Conservation (phyloP, 106 monocot genomes). For the Allium cepa region DNA sequence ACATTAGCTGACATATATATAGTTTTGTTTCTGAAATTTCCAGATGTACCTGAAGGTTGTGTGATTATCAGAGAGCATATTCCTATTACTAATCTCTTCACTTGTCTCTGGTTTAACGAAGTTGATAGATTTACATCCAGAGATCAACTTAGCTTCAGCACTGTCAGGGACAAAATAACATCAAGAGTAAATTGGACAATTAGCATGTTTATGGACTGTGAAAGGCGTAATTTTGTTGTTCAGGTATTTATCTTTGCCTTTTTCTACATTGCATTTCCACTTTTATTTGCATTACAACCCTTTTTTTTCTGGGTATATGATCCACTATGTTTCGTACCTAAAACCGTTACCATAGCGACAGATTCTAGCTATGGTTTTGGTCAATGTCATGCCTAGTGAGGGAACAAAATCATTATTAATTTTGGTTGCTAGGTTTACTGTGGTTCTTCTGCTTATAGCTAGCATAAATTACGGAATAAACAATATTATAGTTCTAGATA, state of each 20-base stretch:
- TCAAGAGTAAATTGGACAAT: conserved; percentile 61
- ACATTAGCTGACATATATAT: neutral
- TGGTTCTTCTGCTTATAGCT: neutral
- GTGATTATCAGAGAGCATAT: conserved; percentile 83
- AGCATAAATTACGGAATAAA: too few species aligned
- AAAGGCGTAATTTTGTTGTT: conserved; percentile 80
- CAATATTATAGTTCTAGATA: too few species aligned
- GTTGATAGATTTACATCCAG: conserved; percentile 84
- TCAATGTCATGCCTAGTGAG: neutral
- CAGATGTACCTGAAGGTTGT: conserved; percentile 95
- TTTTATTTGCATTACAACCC: neutral
- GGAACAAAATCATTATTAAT: neutral
- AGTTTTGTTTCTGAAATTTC: conserved; percentile 2
- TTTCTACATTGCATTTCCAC: neutral
- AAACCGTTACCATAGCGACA: too few species aligned
- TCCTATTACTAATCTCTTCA: conserved; percentile 77
- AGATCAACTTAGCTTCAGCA: conserved; percentile 87
- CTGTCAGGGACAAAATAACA: conserved; percentile 78
- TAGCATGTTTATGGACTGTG: conserved; percentile 81
- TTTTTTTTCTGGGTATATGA: neutral
- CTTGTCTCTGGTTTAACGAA: conserved; percentile 95
- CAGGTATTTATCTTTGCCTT: conserved; percentile 38
- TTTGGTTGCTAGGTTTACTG: neutral
- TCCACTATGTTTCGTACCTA: neutral
- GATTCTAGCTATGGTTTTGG: too few species aligned